phyloP scores from a whole-genome alignment of 2,329 filamentous ascomycete genomes.

The Microcyclospora tardicrescens region DNA sequence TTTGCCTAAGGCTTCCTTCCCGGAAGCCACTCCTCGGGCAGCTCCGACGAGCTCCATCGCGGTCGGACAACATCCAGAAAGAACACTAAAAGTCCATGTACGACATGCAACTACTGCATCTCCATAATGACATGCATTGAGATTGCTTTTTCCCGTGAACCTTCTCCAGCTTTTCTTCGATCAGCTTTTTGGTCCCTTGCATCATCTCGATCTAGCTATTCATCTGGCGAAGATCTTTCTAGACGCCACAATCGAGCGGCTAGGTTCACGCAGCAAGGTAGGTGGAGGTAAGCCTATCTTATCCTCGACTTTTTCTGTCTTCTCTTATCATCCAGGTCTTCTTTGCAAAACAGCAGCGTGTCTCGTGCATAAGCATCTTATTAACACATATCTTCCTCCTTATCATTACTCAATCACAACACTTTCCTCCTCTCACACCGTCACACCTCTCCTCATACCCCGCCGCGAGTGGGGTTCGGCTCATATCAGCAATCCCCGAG shows the following conservation, averaged over 20 bases:
- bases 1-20: too few relatives aligned
- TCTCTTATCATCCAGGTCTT: background rate
- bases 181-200: background rate
- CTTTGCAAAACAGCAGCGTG: too few relatives aligned
- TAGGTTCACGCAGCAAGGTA: background rate
- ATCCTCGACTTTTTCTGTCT: background rate
- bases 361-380: too few relatives aligned
- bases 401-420: background rate
- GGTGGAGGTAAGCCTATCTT: background rate
- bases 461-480: background rate
- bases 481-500: too few relatives aligned
- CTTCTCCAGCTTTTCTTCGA: background rate
- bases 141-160: background rate
- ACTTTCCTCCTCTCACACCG: background rate
- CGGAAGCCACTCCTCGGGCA: background rate
- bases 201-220: background rate
- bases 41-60: background rate
- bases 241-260: background rate
- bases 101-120: background rate
- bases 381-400: too few relatives aligned
- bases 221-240: background rate
- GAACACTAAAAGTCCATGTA: background rate
- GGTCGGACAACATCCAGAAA: background rate
- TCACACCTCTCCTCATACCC: background rate
- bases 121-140: background rate